phyloP scores from a whole-genome alignment of 495 filamentous ascomycete genomes.

The Trichoderma virens region DNA sequence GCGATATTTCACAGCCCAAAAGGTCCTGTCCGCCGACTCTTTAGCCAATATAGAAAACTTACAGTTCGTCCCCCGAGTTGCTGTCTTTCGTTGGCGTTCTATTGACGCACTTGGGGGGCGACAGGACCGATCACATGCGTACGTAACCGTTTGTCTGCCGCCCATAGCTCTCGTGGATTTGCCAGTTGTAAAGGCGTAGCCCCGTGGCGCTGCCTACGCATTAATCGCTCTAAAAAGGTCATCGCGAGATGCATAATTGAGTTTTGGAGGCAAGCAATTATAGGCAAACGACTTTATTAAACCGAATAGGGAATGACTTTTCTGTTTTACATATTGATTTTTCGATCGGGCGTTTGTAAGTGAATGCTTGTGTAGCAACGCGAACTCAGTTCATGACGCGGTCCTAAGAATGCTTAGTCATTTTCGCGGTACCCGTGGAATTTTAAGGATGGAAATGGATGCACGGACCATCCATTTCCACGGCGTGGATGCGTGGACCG shows the following conservation, averaged over 20 bases:
- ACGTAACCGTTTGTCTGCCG: not conserved
- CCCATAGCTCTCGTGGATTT: not conserved
- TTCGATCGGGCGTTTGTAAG: too few species aligned
- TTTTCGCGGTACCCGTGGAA: too few species aligned
- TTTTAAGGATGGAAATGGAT: too few species aligned
- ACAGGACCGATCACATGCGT: not conserved
- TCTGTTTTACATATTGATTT: too few species aligned
- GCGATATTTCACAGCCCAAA: not conserved
- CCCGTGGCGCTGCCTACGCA: not conserved
- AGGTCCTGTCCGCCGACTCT: not conserved
- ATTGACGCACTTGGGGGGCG: not conserved
- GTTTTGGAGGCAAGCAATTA: not conserved
- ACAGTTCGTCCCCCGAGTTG: not conserved
- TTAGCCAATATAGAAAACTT: not conserved
- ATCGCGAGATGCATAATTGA: not conserved
- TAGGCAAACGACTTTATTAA: too few species aligned
- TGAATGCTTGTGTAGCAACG: too few species aligned
- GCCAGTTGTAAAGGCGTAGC: not conserved
- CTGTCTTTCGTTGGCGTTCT: not conserved
- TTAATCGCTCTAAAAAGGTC: not conserved
- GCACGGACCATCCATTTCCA: too few species aligned
- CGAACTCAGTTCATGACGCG: too few species aligned
- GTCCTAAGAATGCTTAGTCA: too few species aligned
- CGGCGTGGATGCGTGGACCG: too few species aligned
- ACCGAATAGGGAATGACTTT: too few species aligned